Evolutionary conservation across 371 early-diverging fungal genomes (phyloP).

Genomic region (Mortierella sp.): DNA sequence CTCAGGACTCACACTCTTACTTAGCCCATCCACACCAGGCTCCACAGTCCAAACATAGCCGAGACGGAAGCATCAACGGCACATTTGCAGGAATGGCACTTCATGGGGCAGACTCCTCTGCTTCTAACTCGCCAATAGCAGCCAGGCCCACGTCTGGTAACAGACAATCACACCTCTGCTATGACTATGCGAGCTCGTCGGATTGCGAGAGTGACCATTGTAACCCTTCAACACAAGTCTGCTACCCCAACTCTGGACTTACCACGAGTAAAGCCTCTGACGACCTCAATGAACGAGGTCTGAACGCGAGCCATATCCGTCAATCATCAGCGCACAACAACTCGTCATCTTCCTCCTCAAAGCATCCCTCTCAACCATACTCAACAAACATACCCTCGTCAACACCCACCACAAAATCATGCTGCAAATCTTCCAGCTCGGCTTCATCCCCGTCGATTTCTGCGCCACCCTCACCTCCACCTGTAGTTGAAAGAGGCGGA

Average conservation of each 20-base stretch:
- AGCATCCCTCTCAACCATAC: constrained; percentile 1
- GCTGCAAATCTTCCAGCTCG: constrained; percentile 19
- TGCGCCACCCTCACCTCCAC: background rate
- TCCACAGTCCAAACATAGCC: constrained; percentile 24
- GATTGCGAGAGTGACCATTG: constrained; percentile 48
- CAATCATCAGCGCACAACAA: constrained; percentile 4
- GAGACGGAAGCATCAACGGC: constrained; percentile 24
- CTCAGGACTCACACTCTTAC: constrained; percentile 15
- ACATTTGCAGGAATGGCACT: constrained; percentile 26
- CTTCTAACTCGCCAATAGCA: constrained; percentile 4
- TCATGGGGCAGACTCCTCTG: background rate
- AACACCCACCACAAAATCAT: constrained; percentile 17
- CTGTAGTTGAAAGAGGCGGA: constrained; percentile 9
- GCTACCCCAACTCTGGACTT: constrained; percentile 25
- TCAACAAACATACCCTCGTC: background rate
- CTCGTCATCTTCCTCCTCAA: constrained; percentile 14
- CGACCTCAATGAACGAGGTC: constrained; percentile 26
- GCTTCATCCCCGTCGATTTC: constrained; percentile 11
- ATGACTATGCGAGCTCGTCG: constrained; percentile 47
- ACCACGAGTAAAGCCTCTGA: constrained; percentile 38
- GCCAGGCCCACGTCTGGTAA: background rate
- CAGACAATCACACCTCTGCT: constrained; percentile 32
- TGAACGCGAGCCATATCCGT: background rate
- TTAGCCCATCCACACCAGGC: constrained; percentile 16
- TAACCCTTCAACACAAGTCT: constrained; percentile 21